Evolutionary conservation across 306 rosid genomes (phyloP), one percentile per base, ranked within the genome.

Genomic region (Gleditsia sinensis): DNA sequence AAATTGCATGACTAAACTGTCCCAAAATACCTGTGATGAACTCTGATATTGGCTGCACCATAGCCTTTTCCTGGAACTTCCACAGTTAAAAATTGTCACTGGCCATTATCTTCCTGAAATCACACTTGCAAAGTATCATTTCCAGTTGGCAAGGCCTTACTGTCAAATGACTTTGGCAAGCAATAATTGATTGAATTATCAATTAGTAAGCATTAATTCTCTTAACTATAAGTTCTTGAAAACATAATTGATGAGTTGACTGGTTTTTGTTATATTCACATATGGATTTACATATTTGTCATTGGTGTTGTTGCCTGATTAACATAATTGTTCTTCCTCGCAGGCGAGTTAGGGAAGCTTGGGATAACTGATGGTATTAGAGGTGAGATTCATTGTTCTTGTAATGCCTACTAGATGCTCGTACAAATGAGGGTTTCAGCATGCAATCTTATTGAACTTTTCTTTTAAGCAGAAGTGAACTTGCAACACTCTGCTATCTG

Each of bases 401-500:
- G 45, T 53, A 53, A 45, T 82, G 77, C 57, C 56, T 43, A 36
- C 64, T 45, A 51, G 51, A 80, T 48, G 65, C 40, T 67, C 76
- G 74, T 56, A 76, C 34, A 46, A 45, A 17, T 17, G 43, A 79
- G 34, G 57, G 39, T 77, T 78, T 16, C 57, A 53, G n/a, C 61
- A 33, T 48, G 33, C 55, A 86, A 74, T 71, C 67, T 80, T 69
- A 59, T 59, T 73, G 74, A 50, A 67, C 13, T 64, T 87, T 84
- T 75, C 24, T 69, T 72, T 82, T 60, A 37, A 77, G 70, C 96
- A 94, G 98, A 94, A 83, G 96, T 87, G 76, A 90, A 91, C 85
- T 86, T 94, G 88, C 94, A 88, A 66, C 98, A 90, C 83, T 90
- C 97, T 62, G 92, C 96, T 71, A 94, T 91, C 83, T 91, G 94